Base-by-base conservation (phyloP, 1,139 yeast species). In the Suhomyces yuchorum region DNA sequence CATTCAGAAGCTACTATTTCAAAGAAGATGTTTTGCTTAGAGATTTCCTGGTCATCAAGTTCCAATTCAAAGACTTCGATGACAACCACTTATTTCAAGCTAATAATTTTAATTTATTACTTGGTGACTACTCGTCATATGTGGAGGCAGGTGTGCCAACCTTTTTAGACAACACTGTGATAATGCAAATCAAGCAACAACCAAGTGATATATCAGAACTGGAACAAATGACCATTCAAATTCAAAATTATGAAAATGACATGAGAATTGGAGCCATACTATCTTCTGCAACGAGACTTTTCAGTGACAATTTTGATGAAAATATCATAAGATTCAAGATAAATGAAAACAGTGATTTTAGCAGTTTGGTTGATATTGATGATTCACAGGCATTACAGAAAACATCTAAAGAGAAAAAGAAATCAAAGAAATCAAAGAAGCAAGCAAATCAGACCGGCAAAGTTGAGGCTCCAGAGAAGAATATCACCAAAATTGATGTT, bases 1-100 rank as follows among this genome's bases (percentile, higher is more conserved):
- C 78, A 1, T 51, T 61, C n/a, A 71, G 92, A 61, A 60, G 64
- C 1, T 79, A 82, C 53, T 79, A 77, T 49, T 85, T 84, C 57
- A 65, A 70, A 37, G 93, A 86, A 56, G 95, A 87, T 66, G 81
- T 85, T 8, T 65, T 74, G 14, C 68, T 84, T 51, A 80, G 80
- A 51, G 91, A 84, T 50, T 84, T 82, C 56, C 68, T 71, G 44
- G 75, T 84, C 3, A 70, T 85, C 24, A 77, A 74, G 35, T 77
- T 68, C 56, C 77, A 77, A 50, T 71, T 85, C 50, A 75, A 75
- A 46, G 91, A 84, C 60, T 85, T 85, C 57, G 73, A 82, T 53
- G 89, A 84, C 58, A 72, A 72, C 17, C 70, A 65, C 46, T 58
- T 74, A 42, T 74, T 73, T 52, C 53, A 54, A 23, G 53, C 67